Evolutionary conservation across 23 red algal species (phyloP).

Genomic region (Gracilaria domingensis): DNA sequence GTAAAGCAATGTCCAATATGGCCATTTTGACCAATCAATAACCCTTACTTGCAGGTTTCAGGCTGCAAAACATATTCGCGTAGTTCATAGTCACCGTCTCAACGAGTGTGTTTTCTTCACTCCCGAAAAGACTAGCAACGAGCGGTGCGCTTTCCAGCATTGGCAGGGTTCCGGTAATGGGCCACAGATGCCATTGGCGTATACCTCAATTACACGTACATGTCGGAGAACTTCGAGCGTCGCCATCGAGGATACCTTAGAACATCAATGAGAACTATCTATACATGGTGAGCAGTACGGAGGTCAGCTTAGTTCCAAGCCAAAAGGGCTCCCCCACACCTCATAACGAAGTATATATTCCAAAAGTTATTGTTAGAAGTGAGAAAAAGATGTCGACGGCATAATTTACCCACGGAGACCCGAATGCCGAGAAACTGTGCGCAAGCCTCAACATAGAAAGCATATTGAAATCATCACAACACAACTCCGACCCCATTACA

Average conservation of each 20-base stretch:
- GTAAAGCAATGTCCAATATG: neutral
- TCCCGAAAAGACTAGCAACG: too few species aligned
- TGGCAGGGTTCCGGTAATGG: neutral
- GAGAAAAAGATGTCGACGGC: too few species aligned
- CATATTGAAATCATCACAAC: neutral
- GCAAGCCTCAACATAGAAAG: neutral
- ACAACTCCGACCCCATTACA: slow-evolving; percentile 41
- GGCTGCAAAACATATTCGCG: too few species aligned
- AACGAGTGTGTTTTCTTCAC: too few species aligned
- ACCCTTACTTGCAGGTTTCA: too few species aligned
- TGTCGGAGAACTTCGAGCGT: too few species aligned
- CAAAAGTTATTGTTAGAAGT: neutral
- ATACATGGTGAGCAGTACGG: neutral
- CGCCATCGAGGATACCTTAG: too few species aligned
- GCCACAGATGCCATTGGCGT: neutral
- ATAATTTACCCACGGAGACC: neutral
- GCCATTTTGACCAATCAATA: neutral
- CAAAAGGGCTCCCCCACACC: neutral
- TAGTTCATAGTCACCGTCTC: too few species aligned
- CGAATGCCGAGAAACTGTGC: neutral
- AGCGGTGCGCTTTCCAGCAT: neutral
- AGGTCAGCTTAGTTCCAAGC: too few species aligned
- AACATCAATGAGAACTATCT: neutral
- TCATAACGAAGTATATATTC: neutral
- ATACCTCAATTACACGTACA: too few species aligned